Evolutionary conservation across 768 basidiomycete species (phyloP).

Genomic region (Terana coerulea): DNA sequence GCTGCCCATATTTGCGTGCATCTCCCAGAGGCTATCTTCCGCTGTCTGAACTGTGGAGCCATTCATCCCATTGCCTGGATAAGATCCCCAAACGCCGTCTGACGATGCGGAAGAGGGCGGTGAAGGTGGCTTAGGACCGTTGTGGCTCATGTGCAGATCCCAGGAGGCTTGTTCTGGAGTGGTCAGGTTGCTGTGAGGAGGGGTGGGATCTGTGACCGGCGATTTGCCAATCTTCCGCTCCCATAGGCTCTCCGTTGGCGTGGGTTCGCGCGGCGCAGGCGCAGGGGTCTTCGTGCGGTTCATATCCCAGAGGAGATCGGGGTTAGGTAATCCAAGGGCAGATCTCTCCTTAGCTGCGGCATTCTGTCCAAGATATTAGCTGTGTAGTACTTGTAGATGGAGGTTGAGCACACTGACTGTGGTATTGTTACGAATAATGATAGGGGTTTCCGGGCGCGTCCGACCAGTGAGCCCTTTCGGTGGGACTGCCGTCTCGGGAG

Average conservation of each 20-base stretch:
- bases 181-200: neutral
- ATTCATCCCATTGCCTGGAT: neutral
- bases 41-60: neutral
- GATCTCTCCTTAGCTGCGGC: too few relatives aligned
- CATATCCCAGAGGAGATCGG: too few relatives aligned
- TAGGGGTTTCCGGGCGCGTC: neutral
- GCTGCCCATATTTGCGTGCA: neutral
- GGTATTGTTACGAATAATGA: neutral
- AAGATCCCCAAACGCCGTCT: constrained; percentile 1
- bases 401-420: too few relatives aligned
- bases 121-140: neutral
- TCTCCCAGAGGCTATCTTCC: neutral
- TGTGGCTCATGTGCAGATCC: neutral
- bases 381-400: too few relatives aligned
- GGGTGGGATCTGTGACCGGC: neutral
- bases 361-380: too few relatives aligned
- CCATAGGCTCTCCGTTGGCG: neutral
- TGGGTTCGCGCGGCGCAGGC: neutral
- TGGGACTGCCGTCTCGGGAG: neutral
- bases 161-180: constrained; percentile 2
- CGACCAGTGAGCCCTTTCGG: neutral
- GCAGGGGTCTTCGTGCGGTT: neutral
- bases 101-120: neutral
- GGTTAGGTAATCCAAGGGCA: too few relatives aligned
- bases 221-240: neutral